phyloP scores from a whole-genome alignment of 768 basidiomycete genomes.

The Hypholoma fasciculare region DNA sequence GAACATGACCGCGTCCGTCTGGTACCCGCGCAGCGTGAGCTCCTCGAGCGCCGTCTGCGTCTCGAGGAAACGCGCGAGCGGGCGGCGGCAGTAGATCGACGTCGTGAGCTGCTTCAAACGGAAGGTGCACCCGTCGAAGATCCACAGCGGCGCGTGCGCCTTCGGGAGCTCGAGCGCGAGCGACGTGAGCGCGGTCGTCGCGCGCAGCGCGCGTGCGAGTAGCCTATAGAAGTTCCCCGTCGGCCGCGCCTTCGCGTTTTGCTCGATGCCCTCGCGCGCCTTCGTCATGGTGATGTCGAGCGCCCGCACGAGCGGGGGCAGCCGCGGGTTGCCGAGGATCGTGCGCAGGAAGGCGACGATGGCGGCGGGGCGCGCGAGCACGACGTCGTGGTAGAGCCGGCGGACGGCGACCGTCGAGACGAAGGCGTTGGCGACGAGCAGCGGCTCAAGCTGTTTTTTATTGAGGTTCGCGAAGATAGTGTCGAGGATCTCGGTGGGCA shows the following conservation, averaged over 20 bases:
- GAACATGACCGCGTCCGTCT: slow-evolving; percentile 26
- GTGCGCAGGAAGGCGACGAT: slow-evolving; percentile 38
- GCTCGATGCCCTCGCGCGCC: neutral
- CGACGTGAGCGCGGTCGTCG: slow-evolving; percentile 35
- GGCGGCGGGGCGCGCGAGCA: slow-evolving; percentile 26
- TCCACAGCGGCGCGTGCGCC: slow-evolving; percentile 43
- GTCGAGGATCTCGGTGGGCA: slow-evolving; percentile 37
- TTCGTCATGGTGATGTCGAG: slow-evolving; percentile 40
- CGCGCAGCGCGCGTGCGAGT: slow-evolving; percentile 42
- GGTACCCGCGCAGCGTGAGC: slow-evolving; percentile 56
- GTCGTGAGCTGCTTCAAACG: slow-evolving; percentile 50
- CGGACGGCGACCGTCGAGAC: slow-evolving; percentile 28
- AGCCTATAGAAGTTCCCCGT: slow-evolving; percentile 51
- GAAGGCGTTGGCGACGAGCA: slow-evolving; percentile 24
- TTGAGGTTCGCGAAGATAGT: slow-evolving; percentile 23
- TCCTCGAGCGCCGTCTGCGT: slow-evolving; percentile 48
- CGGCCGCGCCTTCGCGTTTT: slow-evolving; percentile 24
- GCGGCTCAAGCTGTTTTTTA: slow-evolving; percentile 18
- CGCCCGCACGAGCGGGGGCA: slow-evolving; percentile 41
- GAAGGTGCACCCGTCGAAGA: slow-evolving; percentile 46
- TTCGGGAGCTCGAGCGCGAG: slow-evolving; percentile 54
- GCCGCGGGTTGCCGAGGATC: slow-evolving; percentile 35
- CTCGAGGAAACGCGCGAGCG: slow-evolving; percentile 52
- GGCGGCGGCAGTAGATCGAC: slow-evolving; percentile 51
- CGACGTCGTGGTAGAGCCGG: slow-evolving; percentile 34